Evolutionary conservation across 495 filamentous ascomycete species (phyloP), one percentile per base, ranked within the genome.

Genomic region (Penicillium odoratum): DNA sequence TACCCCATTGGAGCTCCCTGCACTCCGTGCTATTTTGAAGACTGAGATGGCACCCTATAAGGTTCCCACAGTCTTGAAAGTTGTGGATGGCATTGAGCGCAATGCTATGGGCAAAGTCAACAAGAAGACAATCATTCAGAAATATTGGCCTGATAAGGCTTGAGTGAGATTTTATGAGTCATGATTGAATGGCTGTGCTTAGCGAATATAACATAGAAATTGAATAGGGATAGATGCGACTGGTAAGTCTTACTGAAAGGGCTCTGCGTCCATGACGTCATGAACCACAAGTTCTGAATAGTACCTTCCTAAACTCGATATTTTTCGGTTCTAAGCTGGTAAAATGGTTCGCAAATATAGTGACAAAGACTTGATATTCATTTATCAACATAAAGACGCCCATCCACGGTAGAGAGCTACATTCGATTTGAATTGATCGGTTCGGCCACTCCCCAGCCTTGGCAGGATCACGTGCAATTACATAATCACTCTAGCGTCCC

Each of bases 21-120:
- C 56, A 26, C 64, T 79, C 5, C 73, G 76, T 5, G 55, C 69
- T 3, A 59, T 67, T 8, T 65, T 79, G 21, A 78, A 75, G 62
- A 67, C 67, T 9, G 73, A 77, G 53, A 74, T 77, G 69, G 76
- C 74, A 0, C 70, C 79, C 21, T 82, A 79, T 48, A 81, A 79
- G 58, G 77, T 78, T 26, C 78, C 76, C 15, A 72, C 73, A 0
- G 70, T 78, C 8, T 43, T 78, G 51, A 75, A 74, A 62, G 67
- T 69, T 8, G 80, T 81, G 5, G 73, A 77, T 30, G 63, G 52
- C 16, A 82, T 77, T 36, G 77, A 74, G 51, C 80, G 76, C 56
- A 79, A 79, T 59, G 74, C 76, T 6, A 79, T 79, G 76, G 76
- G 76, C 47, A 79, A 79, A 52, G 73, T 79, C 25, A 76, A 79